A percentile compares a stretch with the other conserved stretches of the same genome.
Evolutionary conservation across 371 early-diverging fungal genomes (phyloP).

Genomic region (Blastocladiella emersonii): DNA sequence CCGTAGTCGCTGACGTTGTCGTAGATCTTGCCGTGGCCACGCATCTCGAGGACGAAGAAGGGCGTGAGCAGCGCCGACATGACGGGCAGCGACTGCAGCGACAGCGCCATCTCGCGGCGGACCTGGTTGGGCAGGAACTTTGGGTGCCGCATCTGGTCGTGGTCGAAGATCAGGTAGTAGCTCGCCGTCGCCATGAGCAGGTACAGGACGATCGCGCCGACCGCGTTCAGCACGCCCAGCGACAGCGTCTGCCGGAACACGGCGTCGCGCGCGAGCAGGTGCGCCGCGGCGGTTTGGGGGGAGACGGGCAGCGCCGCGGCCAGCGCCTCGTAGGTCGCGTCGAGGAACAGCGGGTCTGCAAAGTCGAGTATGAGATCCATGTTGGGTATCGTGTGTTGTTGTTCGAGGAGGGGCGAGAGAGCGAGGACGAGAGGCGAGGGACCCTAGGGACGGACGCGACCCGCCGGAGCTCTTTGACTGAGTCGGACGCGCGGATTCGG

Average conservation of each 20-base stretch:
- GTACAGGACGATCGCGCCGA: conserved; percentile 67
- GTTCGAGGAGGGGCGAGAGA: background rate
- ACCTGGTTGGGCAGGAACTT: conserved; percentile 83
- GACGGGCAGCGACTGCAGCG: conserved; percentile 58
- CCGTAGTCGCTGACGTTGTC: conserved; percentile 45
- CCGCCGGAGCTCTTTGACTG: too few relatives aligned
- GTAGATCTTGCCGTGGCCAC: conserved; percentile 72
- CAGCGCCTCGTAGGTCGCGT: conserved; percentile 33
- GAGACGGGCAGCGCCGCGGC: conserved; percentile 15
- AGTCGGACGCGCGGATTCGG: too few relatives aligned
- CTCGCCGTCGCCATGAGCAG: conserved; percentile 54
- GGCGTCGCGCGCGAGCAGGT: conserved; percentile 39
- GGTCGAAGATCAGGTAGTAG: conserved; percentile 74
- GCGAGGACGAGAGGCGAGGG: too few relatives aligned
- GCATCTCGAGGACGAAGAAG: conserved; percentile 76
- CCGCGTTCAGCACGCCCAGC: conserved; percentile 45
- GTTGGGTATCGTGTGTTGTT: too few relatives aligned
- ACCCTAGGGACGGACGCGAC: too few relatives aligned
- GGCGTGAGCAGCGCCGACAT: conserved; percentile 72
- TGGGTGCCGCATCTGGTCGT: conserved; percentile 74
- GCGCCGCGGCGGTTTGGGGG: conserved; percentile 20
- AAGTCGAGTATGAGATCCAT: conserved; percentile 62
- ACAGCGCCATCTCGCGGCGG: conserved; percentile 63
- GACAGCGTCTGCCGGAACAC: conserved; percentile 53
- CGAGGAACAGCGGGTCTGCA: conserved; percentile 42